These are phyloP conservation scores for Colletotrichum gigasporum DNA, from an alignment of 2,329 filamentous ascomycete species.

Conservation along the genomic window DNA sequence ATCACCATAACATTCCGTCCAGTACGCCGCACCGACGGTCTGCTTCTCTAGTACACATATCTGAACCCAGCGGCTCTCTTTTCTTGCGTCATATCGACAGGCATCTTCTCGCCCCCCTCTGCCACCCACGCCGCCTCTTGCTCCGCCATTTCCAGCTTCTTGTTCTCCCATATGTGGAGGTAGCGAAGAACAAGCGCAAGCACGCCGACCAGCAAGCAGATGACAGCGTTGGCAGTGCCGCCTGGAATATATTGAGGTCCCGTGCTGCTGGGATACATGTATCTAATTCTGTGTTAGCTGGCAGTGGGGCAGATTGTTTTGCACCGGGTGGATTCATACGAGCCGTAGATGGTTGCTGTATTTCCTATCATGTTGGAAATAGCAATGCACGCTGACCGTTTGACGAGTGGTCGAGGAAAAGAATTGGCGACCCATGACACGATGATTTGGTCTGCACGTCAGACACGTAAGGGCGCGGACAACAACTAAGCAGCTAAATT, in stretches of 20 bases:
- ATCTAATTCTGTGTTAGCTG: conserved; percentile 33
- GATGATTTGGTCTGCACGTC: conserved; percentile 57
- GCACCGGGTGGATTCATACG: no score
- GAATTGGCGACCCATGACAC: conserved; percentile 77
- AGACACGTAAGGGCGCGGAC: not conserved
- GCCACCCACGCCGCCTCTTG: conserved; percentile 35
- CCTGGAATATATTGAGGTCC: conserved; percentile 58
- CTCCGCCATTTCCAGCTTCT: conserved; percentile 61
- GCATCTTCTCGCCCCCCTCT: conserved; percentile 22
- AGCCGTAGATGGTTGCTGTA: conserved; percentile 55
- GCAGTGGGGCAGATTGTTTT: no score
- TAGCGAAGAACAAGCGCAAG: conserved; percentile 63
- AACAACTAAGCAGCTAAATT: not conserved
- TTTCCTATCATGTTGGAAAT: conserved; percentile 76
- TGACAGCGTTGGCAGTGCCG: conserved; percentile 68
- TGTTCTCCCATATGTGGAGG: conserved; percentile 68
- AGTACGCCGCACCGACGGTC: no score
- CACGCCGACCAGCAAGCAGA: conserved; percentile 68
- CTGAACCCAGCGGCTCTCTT: conserved; percentile 39
- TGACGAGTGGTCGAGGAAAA: conserved; percentile 74
- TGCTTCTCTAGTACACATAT: conserved; percentile 39
- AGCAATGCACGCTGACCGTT: conserved; percentile 72
- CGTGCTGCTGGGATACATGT: conserved; percentile 54
- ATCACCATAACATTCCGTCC: no score
- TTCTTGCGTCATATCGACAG: conserved; percentile 12